Evolutionary conservation across 768 basidiomycete genomes (phyloP), one percentile per base, ranked within the genome.

Genomic region (Chalciporus piperatus): DNA sequence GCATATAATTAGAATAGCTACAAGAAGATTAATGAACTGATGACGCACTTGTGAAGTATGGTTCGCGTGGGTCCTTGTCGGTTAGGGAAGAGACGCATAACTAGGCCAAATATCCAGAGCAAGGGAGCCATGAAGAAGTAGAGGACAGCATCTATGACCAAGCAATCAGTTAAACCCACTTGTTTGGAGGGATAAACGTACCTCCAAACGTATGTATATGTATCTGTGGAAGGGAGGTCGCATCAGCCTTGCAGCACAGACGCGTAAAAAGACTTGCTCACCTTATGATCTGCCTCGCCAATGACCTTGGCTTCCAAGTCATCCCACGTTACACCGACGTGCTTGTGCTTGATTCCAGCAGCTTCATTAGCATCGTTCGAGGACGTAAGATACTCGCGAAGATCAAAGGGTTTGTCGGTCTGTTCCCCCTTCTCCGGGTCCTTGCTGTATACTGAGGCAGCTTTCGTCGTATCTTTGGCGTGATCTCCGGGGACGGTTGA

Each of bases 301-400:
- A 75, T 51, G 28, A 82, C 84, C 6, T 80, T 72, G 28, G 89
- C 87, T 51, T 81, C 72, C 1, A 90, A 70, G 57, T 84, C 74
- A 46, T 86, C 78, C 88, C 88, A 90, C 22, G 81, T 80, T 20
- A 90, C 82, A 28, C 86, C 86, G 8, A 89, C 85, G 52, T 85
- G 83, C 62, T 89, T 89, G 59, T 84, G 82, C 52, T 78, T 79
- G 42, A 88, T 83, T 14, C 87, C 87, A 2, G 84, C 84, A 17
- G 68, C 63, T 48, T 87, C 78, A 45, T 81, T 76, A 1, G 82
- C 81, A 58, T 87, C 84, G 61, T 85, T 87, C 13, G 80, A 83
- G 8, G 80, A 80, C 3, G 80, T 71, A 27, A 89, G 74, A 58
- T 86, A 89, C 52, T 87, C 85, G 14, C 77, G 78, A 17, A 89